Evolutionary conservation across 73 alveolate species (phyloP), one percentile per base, ranked within the genome.

Genomic region (Tetrahymena thermophila): DNA sequence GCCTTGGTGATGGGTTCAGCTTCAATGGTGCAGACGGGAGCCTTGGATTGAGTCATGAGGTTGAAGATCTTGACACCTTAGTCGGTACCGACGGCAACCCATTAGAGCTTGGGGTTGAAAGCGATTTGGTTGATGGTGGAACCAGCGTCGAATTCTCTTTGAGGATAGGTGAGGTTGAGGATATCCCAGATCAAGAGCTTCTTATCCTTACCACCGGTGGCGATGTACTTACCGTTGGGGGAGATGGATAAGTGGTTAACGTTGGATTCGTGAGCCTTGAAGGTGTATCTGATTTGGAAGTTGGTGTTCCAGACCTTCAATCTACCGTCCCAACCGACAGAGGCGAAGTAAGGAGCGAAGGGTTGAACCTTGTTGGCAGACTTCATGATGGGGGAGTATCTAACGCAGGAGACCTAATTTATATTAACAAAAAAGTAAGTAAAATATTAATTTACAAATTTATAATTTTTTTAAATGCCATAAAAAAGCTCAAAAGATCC

Each of bases 131-230:
- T 96, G 97, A 96, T 96, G 98, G 98, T 94, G 97, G 97, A 94
- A 98, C 98, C 96, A 34, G 95, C 97, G 94, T 95, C 97, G 94
- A 84, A 95, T 89, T 95, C 97, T 55, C 85, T 55, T 40, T 89
- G 85, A 35, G 97, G 97, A 35, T 95, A 85, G 93, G 93, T 89
- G 95, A 95, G 94, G 94, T 97, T 97, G 42, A 98, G 98, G 96
- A 98, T 96, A 96, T 98, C 97, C 99, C 99, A 98, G 94, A 98
- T 94, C 97, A 98, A 97, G 96, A 98, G 96, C 96, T 97, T 98
- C 34, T 99, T 99, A 98, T 98, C 99, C 94, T 98, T 98, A 15
- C 99, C 99, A 57, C 99, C 99, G 56, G 99, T 96, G 37, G 99
- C 99, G 94, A 98, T 96, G 95, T 97, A 98, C 93, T 94, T 94